Percentiles rank a stretch among this genome's conserved stretches.
phyloP scores from a whole-genome alignment of 2,329 filamentous ascomycete genomes.

The Hortaea werneckii region DNA sequence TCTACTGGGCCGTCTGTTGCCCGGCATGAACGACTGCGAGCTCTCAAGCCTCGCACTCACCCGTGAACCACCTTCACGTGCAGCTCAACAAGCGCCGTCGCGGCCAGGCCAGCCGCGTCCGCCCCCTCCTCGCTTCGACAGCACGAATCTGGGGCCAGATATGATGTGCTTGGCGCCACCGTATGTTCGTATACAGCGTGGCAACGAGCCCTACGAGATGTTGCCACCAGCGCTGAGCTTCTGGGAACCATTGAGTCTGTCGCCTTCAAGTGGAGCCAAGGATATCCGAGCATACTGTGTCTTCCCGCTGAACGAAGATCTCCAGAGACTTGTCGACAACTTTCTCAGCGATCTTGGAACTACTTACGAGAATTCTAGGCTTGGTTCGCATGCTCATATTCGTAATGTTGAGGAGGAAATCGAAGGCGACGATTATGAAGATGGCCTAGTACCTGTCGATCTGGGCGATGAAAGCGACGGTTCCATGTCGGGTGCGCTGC shows the following conservation, averaged over 20 bases:
- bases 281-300: constrained; percentile 62
- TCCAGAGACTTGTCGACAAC: constrained; percentile 48
- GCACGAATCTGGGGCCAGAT: constrained; percentile 21
- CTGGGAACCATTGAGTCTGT: constrained; percentile 71
- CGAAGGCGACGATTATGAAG: constrained; percentile 14
- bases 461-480: constrained; percentile 8
- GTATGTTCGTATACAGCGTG: constrained; percentile 61
- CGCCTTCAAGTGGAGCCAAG: constrained; percentile 60
- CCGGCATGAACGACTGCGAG: not conserved
- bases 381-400: constrained; percentile 49
- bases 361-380: constrained; percentile 62
- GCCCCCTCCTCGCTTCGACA: constrained; percentile 17
- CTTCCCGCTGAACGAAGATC: constrained; percentile 55
- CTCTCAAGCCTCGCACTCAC: not conserved
- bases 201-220: constrained; percentile 60
- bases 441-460: constrained; percentile 30
- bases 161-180: constrained; percentile 57
- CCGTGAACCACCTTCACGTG: not conserved
- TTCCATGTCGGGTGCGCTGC: constrained; percentile 11
- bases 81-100: not conserved
- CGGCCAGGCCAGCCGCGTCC: constrained; percentile 20
- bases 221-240: constrained; percentile 65
- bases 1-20: not conserved
- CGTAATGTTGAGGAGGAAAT: constrained; percentile 28
- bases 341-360: constrained; percentile 61